Conservation (phyloP, 129 eudicot genomes). For the Rutidosis leptorrhynchoides region DNA sequence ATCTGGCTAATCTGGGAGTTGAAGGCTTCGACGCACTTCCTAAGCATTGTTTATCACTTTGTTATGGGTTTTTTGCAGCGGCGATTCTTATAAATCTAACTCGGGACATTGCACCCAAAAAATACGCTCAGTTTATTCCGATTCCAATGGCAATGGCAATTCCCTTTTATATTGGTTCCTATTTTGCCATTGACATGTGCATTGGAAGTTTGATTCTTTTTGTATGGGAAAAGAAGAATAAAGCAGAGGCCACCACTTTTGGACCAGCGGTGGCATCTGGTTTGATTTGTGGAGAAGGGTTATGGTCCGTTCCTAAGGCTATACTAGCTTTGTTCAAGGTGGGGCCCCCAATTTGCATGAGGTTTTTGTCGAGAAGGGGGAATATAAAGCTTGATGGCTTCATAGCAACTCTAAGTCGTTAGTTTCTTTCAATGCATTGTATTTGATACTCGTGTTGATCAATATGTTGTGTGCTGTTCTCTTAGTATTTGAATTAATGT, state of each 20-base stretch:
- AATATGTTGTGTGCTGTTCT: background rate
- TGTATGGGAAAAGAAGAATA: conserved; percentile 47
- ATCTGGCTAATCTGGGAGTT: conserved; percentile 58
- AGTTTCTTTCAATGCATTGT: background rate
- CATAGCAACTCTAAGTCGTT: conserved; percentile 25
- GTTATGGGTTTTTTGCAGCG: conserved; percentile 39
- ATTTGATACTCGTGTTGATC: background rate
- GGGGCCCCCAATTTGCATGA: conserved; percentile 70
- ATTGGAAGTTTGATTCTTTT: conserved; percentile 59
- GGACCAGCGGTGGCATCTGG: conserved; percentile 73
- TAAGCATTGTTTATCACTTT: conserved; percentile 48
- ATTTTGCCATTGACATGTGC: conserved; percentile 67
- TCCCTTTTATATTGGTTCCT: conserved; percentile 59
- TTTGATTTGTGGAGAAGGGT: conserved; percentile 64
- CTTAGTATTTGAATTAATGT: background rate
- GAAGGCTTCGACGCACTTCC: conserved; percentile 69
- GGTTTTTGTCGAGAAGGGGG: conserved; percentile 27
- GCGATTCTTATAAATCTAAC: conserved; percentile 43
- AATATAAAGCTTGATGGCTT: conserved; percentile 29
- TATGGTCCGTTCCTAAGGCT: conserved; percentile 66
- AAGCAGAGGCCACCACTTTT: conserved; percentile 37
- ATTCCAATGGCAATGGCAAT: conserved; percentile 74
- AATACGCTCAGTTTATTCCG: conserved; percentile 48
- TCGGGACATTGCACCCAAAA: conserved; percentile 17
- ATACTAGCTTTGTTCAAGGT: conserved; percentile 51